phyloP scores from a whole-genome alignment of 495 filamentous ascomycete species.

The Penicillium macrosclerotiorum region DNA sequence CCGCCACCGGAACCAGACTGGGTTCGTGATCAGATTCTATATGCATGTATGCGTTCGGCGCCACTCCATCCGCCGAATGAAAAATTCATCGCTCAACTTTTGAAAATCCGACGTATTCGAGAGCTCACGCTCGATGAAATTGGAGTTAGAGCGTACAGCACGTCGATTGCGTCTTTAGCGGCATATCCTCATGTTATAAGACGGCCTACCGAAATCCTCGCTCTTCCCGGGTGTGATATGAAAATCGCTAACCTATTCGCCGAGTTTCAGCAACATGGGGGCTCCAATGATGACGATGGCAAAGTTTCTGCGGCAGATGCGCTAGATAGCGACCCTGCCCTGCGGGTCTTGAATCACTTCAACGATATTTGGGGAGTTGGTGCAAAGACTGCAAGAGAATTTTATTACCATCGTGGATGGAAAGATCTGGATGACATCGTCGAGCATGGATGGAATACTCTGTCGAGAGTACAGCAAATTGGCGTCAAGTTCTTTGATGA shows the following conservation, averaged over 20 bases:
- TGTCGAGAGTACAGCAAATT: conserved; percentile 84
- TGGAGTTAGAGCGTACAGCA: conserved; percentile 84
- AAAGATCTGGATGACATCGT: conserved; percentile 78
- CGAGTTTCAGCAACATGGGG: conserved; percentile 59
- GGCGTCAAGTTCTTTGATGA: conserved; percentile 96
- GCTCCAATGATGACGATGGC: conserved; percentile 41
- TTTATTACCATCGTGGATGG: conserved; percentile 77
- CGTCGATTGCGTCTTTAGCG: conserved; percentile 75
- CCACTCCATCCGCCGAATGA: conserved; percentile 70
- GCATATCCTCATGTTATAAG: conserved; percentile 72
- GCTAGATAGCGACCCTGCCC: conserved; percentile 59
- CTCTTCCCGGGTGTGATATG: conserved; percentile 74
- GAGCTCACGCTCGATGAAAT: conserved; percentile 70
- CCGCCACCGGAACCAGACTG: conserved; percentile 67
- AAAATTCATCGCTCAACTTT: conserved; percentile 70
- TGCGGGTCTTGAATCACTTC: conserved; percentile 66
- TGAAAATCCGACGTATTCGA: conserved; percentile 70
- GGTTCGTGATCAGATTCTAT: conserved; percentile 61
- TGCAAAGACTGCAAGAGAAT: conserved; percentile 76
- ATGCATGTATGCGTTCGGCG: conserved; percentile 79
- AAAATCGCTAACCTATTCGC: conserved; percentile 79
- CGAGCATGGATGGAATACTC: conserved; percentile 72
- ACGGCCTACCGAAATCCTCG: conserved; percentile 57
- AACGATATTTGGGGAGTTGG: conserved; percentile 87
- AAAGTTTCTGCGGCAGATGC: conserved; percentile 60